Evolutionary conservation across 1,284 basidiomycete genomes (phyloP).

Genomic region (Apiotrichum brassicae): DNA sequence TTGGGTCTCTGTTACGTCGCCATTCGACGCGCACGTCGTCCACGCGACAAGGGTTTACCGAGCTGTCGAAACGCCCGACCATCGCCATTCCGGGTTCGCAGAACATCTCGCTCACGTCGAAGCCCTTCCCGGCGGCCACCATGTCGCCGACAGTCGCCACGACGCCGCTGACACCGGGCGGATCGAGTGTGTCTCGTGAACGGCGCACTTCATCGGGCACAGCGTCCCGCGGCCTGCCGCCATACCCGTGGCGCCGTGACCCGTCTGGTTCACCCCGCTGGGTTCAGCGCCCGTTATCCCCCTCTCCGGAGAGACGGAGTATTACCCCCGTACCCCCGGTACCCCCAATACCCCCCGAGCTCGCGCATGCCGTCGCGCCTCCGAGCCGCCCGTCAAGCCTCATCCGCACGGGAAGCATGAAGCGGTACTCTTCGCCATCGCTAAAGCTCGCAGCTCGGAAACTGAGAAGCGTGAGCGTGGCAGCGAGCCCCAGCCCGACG

Average conservation of each 20-base stretch:
- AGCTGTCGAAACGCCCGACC: too few species aligned
- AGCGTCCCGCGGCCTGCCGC: conserved; percentile 3
- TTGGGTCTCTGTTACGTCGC: too few species aligned
- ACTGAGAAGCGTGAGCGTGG: background rate
- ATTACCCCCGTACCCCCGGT: background rate
- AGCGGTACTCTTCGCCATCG: background rate
- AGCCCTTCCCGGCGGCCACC: background rate
- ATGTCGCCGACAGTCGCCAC: background rate
- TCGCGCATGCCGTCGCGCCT: background rate
- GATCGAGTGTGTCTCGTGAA: background rate
- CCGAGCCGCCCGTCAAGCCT: background rate
- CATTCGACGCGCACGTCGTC: too few species aligned
- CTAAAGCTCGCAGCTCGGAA: background rate
- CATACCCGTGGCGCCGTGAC: conserved; percentile 13
- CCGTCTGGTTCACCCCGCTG: conserved; percentile 1
- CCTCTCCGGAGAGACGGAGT: background rate
- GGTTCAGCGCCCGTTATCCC: conserved; percentile 13
- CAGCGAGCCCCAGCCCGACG: too few species aligned
- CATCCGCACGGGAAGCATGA: background rate
- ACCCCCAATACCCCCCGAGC: background rate
- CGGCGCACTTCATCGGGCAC: background rate
- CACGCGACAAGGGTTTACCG: too few species aligned
- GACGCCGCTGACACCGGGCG: background rate
- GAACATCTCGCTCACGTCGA: background rate
- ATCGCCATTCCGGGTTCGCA: too few species aligned